A percentile compares a stretch with the other conserved stretches of the same genome.
phyloP scores from a whole-genome alignment of 768 basidiomycete species.

The Paxillus ammoniavirescens region DNA sequence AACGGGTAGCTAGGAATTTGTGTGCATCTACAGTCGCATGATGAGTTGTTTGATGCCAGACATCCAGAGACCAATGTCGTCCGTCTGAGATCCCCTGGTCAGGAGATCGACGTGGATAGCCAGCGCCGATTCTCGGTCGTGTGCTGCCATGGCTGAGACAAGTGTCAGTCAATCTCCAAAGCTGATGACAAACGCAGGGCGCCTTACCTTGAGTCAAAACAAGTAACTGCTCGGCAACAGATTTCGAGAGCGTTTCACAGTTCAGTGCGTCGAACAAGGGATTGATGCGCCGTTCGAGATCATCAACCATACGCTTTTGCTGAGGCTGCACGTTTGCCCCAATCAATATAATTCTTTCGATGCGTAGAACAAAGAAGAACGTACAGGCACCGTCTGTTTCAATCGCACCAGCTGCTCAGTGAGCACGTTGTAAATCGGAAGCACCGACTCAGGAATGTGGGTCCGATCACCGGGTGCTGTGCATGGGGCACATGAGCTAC shows the following conservation, averaged over 20 bases:
- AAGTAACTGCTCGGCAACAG: slow-evolving; percentile 69
- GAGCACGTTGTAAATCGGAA: slow-evolving; percentile 67
- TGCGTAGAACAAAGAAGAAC: slow-evolving; percentile 25
- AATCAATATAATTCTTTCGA: background rate
- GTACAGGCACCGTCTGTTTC: slow-evolving; percentile 74
- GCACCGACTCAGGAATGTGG: slow-evolving; percentile 78
- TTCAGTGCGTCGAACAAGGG: slow-evolving; percentile 90
- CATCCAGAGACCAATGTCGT: slow-evolving; percentile 87
- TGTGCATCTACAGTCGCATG: slow-evolving; percentile 49
- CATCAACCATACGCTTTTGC: slow-evolving; percentile 82
- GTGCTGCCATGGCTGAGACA: slow-evolving; percentile 70
- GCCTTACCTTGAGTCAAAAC: slow-evolving; percentile 69
- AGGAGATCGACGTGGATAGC: slow-evolving; percentile 85
- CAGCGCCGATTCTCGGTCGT: slow-evolving; percentile 74
- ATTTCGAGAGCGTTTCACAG: slow-evolving; percentile 73
- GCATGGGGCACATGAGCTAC: background rate
- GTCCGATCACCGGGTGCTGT: slow-evolving; percentile 86
- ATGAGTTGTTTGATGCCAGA: slow-evolving; percentile 89
- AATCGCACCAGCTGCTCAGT: slow-evolving; percentile 59
- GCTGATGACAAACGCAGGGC: background rate
- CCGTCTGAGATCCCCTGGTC: slow-evolving; percentile 73
- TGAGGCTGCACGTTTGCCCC: slow-evolving; percentile 50
- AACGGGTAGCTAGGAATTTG: too few species aligned
- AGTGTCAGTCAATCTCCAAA: background rate
- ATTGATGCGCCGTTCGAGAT: slow-evolving; percentile 83